These are phyloP conservation scores for Suhomyces yuchorum DNA, from an alignment of 1,139 yeast species.

Conservation along the genomic window DNA sequence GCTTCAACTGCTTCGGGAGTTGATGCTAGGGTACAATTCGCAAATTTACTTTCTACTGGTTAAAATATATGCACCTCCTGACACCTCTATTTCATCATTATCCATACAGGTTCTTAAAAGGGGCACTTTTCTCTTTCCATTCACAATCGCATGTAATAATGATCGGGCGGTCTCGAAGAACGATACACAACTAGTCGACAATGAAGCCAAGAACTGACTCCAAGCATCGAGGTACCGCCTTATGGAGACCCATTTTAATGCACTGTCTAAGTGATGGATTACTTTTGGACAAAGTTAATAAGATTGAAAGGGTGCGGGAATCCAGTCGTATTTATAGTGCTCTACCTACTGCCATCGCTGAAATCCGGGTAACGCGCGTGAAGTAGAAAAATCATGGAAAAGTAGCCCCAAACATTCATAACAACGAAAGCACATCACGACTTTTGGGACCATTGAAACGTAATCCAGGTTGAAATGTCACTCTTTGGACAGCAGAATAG, in stretches of 20 bases:
- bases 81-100: slow-evolving; percentile 55
- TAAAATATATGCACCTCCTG: slow-evolving; percentile 48
- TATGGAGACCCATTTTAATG: slow-evolving; percentile 31
- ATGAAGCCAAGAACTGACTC: slow-evolving; percentile 31
- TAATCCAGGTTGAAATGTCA: slow-evolving; percentile 10
- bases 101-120: slow-evolving; percentile 59
- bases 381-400: slow-evolving; percentile 9
- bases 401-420: slow-evolving; percentile 12
- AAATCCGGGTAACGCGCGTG: slow-evolving; percentile 18
- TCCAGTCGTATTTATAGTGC: slow-evolving; percentile 12
- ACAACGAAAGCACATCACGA: slow-evolving; percentile 4
- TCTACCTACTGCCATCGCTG: slow-evolving; percentile 3
- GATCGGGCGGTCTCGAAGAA: slow-evolving; percentile 21
- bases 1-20: too few relatives aligned
- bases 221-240: slow-evolving; percentile 24
- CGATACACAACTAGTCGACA: slow-evolving; percentile 16
- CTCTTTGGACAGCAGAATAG: slow-evolving; percentile 13
- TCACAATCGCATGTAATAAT: slow-evolving; percentile 45
- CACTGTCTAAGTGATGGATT: slow-evolving; percentile 57
- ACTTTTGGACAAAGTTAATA: slow-evolving; percentile 55
- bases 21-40: neutral
- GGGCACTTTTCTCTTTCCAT: slow-evolving; percentile 48
- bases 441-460: slow-evolving; percentile 1
- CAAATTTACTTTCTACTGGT: neutral
- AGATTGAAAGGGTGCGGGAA: slow-evolving; percentile 14